Evolutionary conservation across 1,284 basidiomycete genomes (phyloP).

Genomic region (Ustanciosporium gigantosporum): DNA sequence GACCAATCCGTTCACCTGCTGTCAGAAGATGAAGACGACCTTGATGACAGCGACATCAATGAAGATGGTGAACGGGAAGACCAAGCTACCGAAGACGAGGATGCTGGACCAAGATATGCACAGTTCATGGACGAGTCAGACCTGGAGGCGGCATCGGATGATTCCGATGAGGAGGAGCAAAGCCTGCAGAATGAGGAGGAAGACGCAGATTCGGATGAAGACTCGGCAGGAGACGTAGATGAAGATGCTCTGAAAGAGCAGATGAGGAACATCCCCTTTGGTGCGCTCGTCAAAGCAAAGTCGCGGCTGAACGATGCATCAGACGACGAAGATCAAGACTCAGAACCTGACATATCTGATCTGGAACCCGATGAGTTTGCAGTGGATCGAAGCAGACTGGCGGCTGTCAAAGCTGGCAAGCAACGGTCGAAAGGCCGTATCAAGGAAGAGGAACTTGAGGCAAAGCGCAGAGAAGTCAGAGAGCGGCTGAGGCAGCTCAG

Average conservation of each 20-base stretch:
- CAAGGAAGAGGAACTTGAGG: slow-evolving; percentile 21
- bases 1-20: no score
- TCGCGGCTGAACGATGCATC: slow-evolving; percentile 15
- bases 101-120: slow-evolving; percentile 17
- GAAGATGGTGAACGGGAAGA: background rate
- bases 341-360: slow-evolving; percentile 22
- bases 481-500: slow-evolving; percentile 28
- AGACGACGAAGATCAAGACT: slow-evolving; percentile 17
- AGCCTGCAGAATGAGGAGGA: slow-evolving; percentile 63
- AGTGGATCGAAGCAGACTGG: slow-evolving; percentile 18
- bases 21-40: no score
- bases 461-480: slow-evolving; percentile 20
- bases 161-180: background rate
- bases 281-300: slow-evolving; percentile 69
- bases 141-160: slow-evolving; percentile 30
- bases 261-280: slow-evolving; percentile 52
- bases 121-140: slow-evolving; percentile 58
- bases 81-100: slow-evolving; percentile 6
- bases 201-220: slow-evolving; percentile 64
- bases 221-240: background rate
- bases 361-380: slow-evolving; percentile 48
- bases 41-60: no score
- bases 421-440: slow-evolving; percentile 4
- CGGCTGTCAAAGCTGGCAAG: slow-evolving; percentile 15
- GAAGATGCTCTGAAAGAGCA: slow-evolving; percentile 16